Evolutionary conservation across 2,329 filamentous ascomycete genomes (phyloP).

Genomic region (Penicillium polonicum): DNA sequence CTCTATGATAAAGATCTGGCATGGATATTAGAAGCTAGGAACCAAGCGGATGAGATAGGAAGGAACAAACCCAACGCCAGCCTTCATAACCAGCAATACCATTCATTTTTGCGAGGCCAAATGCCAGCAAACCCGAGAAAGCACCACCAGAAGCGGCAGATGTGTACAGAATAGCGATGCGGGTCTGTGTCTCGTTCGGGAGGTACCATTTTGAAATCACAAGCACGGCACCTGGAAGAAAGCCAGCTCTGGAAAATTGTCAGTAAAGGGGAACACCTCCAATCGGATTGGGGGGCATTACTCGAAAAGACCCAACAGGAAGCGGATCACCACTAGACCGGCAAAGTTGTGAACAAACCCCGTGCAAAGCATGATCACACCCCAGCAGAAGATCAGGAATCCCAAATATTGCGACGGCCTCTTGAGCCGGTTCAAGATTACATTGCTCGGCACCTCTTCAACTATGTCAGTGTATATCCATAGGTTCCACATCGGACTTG

Average conservation of each 20-base stretch:
- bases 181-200: slow-evolving; percentile 69
- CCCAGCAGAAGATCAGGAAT: slow-evolving; percentile 32
- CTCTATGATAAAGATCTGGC: slow-evolving; percentile 60
- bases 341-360: slow-evolving; percentile 20
- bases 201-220: slow-evolving; percentile 79
- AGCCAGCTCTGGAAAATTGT: slow-evolving; percentile 31
- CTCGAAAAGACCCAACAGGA: slow-evolving; percentile 30
- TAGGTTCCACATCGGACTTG: slow-evolving; percentile 70
- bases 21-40: background rate
- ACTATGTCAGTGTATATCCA: slow-evolving; percentile 64
- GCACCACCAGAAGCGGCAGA: slow-evolving; percentile 74
- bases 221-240: slow-evolving; percentile 70
- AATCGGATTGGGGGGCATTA: background rate
- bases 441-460: slow-evolving; percentile 29
- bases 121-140: slow-evolving; percentile 78
- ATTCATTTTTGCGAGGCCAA: slow-evolving; percentile 81
- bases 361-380: slow-evolving; percentile 18
- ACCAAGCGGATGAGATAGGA: background rate
- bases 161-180: slow-evolving; percentile 75
- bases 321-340: slow-evolving; percentile 13
- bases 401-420: slow-evolving; percentile 47
- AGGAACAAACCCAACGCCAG: slow-evolving; percentile 20
- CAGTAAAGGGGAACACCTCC: background rate
- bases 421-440: slow-evolving; percentile 30
- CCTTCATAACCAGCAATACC: slow-evolving; percentile 47